A percentile compares a stretch with the other conserved stretches of the same genome.
These are phyloP conservation scores for Pichia sp. DNA, from an alignment of 1,139 yeast species.

Conservation along the genomic window DNA sequence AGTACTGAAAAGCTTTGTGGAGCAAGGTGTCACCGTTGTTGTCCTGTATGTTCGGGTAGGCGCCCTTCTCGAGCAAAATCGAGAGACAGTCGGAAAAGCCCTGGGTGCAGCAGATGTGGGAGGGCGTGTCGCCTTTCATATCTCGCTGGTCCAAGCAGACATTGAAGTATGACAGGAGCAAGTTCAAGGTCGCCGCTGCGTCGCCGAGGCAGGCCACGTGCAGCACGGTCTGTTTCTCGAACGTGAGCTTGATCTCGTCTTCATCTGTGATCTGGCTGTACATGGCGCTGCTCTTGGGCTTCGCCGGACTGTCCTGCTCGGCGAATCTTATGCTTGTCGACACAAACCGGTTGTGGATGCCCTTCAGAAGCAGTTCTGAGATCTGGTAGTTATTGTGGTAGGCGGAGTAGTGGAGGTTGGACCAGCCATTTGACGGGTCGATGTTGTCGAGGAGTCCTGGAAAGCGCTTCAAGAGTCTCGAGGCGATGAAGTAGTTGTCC, in stretches of 20 bases:
- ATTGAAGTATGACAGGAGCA: conserved; percentile 70
- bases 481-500: conserved; percentile 70
- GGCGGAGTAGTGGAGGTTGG: conserved; percentile 83
- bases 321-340: conserved; percentile 28
- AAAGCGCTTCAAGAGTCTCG: conserved; percentile 62
- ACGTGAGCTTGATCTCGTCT: conserved; percentile 43
- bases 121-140: conserved; percentile 55
- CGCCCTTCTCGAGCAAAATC: conserved; percentile 74
- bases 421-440: conserved; percentile 79
- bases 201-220: conserved; percentile 65
- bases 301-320: conserved; percentile 8
- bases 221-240: conserved; percentile 66
- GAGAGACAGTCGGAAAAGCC: conserved; percentile 71
- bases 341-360: conserved; percentile 34
- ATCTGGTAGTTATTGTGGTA: conserved; percentile 74
- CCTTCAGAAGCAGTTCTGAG: conserved; percentile 54
- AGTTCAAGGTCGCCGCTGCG: conserved; percentile 69
- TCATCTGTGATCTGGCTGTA: conserved; percentile 30
- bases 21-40: conserved; percentile 69
- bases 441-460: conserved; percentile 76
- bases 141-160: conserved; percentile 62
- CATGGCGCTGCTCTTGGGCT: conserved; percentile 4
- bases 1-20: conserved; percentile 78
- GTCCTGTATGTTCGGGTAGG: conserved; percentile 60
- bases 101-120: conserved; percentile 65